Base-by-base conservation (phyloP, 2,329 filamentous ascomycete genomes). In the Pseudocercospora fijiensis region DNA sequence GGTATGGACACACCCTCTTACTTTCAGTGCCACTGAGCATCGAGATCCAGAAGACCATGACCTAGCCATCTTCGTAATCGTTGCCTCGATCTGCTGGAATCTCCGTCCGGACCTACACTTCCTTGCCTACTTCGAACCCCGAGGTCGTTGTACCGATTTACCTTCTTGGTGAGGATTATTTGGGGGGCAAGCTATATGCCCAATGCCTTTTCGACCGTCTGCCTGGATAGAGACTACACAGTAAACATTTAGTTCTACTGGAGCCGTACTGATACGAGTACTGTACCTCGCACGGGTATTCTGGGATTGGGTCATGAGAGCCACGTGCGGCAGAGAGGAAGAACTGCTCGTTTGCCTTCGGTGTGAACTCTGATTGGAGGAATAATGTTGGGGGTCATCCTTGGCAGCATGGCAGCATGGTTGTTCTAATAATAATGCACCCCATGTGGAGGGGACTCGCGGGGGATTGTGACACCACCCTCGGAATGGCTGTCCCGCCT, bases 371-470 rank as follows among this genome's bases (percentile, higher is more conserved):
- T 28, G 22, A 53, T 53, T 53, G 49, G 26, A n/a, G 49, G 49
- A 53, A 53, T 24, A 53, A 53, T 53, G 20, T 53, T 26, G 49
- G 49, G 49, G 49, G 20, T 28, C 49, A 53, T 10, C 24, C 49
- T 52, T 52, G 49, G 49, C 49, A 52, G 24, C 49, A 52, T 52
- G 22, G 18, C 45, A 49, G 45, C 45, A 26, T 26, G 26, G 18
- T 53, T n/a, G 16, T 26, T 16, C n/a, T n/a, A n/a, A n/a, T n/a
- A n/a, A n/a, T 18, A 26, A 53, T 53, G 49, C 49, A 53, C 49
- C 49, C 49, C 22, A 30, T 28, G 2, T 49, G 45, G 45, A 49
- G 45, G 24, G 11, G 49, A 26, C 49, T 52, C 27, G 49, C 49
- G 49, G 49, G 49, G 49, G n/a, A 7, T n/a, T 52, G 11, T n/a